Conservation (phyloP, 768 basidiomycete species). For the Flagelloscypha sp. region DNA sequence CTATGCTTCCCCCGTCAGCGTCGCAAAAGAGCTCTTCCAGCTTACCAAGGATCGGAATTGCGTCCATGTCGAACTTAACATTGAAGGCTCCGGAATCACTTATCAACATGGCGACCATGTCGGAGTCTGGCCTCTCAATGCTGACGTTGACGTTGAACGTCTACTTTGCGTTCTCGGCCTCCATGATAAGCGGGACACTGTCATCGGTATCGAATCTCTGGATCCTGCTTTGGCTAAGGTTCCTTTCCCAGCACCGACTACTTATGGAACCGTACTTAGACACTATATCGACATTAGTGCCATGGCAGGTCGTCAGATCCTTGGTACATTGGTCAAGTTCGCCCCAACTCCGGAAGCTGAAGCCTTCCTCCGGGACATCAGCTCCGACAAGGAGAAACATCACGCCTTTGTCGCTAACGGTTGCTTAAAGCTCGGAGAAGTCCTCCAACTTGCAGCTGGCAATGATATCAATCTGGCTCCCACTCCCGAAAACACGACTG, state of each 20-base stretch:
- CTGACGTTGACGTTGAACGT: conserved; percentile 85
- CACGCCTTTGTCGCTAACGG: conserved; percentile 65
- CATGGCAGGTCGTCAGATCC: conserved; percentile 88
- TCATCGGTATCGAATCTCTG: conserved; percentile 92
- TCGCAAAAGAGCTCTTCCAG: conserved; percentile 79
- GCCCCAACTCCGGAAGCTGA: conserved; percentile 78
- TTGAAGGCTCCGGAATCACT: conserved; percentile 92
- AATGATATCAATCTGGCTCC: conserved; percentile 54
- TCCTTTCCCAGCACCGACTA: conserved; percentile 96
- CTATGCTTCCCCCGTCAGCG: conserved; percentile 73
- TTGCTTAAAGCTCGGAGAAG: conserved; percentile 87
- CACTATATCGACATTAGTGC: conserved; percentile 98
- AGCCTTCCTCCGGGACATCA: conserved; percentile 64
- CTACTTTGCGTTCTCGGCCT: conserved; percentile 83
- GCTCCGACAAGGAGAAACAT: conserved; percentile 84
- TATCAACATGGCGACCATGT: conserved; percentile 99
- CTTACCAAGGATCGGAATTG: conserved; percentile 75
- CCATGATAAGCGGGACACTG: conserved; percentile 66
- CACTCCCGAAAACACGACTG: conserved; percentile 67
- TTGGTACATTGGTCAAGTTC: conserved; percentile 79
- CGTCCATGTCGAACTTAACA: conserved; percentile 88
- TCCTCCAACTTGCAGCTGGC: conserved; percentile 84
- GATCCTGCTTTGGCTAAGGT: conserved; percentile 98
- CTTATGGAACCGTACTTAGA: conserved; percentile 85
- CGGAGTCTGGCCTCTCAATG: conserved; percentile 94